These are phyloP conservation scores for Russula virescens DNA, from an alignment of 768 basidiomycete genomes.

Conservation along the genomic window DNA sequence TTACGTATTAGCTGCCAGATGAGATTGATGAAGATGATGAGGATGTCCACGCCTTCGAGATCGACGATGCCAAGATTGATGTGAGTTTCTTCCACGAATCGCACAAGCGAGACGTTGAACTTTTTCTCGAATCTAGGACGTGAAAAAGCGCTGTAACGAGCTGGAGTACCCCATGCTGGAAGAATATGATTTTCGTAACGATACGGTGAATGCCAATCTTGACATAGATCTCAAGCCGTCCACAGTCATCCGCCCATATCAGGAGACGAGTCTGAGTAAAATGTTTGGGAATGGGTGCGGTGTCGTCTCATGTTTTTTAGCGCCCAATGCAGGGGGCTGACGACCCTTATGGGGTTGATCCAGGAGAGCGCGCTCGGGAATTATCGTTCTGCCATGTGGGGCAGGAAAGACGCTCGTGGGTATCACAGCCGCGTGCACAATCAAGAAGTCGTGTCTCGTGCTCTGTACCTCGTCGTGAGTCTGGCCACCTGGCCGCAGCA, in stretches of 20 bases:
- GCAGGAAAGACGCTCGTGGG: slow-evolving; percentile 99
- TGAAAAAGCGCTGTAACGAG: slow-evolving; percentile 95
- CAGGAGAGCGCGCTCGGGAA: slow-evolving; percentile 94
- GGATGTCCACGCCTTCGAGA: slow-evolving; percentile 95
- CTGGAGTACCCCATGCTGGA: slow-evolving; percentile 97
- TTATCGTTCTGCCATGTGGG: slow-evolving; percentile 97
- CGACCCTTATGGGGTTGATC: slow-evolving; percentile 18
- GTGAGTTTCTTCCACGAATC: slow-evolving; percentile 37
- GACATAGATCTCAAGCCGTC: slow-evolving; percentile 99
- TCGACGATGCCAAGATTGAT: slow-evolving; percentile 90
- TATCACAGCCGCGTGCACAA: slow-evolving; percentile 98
- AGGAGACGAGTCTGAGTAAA: slow-evolving; percentile 96
- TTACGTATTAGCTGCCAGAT: slow-evolving; percentile 44
- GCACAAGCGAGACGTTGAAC: not conserved
- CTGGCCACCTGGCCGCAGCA: not conserved
- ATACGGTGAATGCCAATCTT: slow-evolving; percentile 91
- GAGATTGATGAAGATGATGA: slow-evolving; percentile 98
- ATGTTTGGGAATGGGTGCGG: slow-evolving; percentile 98
- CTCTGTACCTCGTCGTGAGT: slow-evolving; percentile 96
- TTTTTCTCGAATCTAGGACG: slow-evolving; percentile 53
- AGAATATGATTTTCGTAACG: slow-evolving; percentile 98
- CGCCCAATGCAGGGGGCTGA: slow-evolving; percentile 12
- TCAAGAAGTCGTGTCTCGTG: slow-evolving; percentile 97
- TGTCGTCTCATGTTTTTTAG: not conserved
- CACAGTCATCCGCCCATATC: slow-evolving; percentile 95